phyloP scores from a whole-genome alignment of 768 basidiomycete species.

The Hortiboletus flavorubellus region DNA sequence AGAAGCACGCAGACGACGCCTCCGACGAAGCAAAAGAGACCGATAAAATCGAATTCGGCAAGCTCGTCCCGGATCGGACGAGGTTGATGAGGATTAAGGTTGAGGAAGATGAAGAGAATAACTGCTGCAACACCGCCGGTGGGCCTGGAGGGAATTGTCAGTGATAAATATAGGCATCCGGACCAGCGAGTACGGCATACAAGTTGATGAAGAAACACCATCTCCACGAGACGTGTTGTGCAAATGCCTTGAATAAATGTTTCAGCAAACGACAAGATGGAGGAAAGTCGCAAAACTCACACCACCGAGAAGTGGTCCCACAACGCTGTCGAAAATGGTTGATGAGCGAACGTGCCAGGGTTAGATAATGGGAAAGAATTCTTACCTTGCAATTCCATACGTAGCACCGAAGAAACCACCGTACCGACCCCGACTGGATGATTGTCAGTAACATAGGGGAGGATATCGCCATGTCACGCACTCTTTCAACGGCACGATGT shows the following conservation, averaged over 20 bases:
- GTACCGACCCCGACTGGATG: conserved; percentile 68
- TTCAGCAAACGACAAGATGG: neutral
- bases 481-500: conserved; percentile 81
- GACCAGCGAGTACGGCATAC: conserved; percentile 34
- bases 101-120: conserved; percentile 69
- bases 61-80: conserved; percentile 56
- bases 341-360: neutral
- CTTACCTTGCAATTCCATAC: conserved; percentile 64
- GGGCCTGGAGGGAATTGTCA: conserved; percentile 43
- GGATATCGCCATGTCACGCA: conserved; percentile 31
- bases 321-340: conserved; percentile 39
- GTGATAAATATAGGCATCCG: neutral
- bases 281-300: conserved; percentile 38
- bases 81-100: conserved; percentile 71
- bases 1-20: conserved; percentile 69
- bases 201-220: conserved; percentile 84
- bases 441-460: conserved; percentile 14
- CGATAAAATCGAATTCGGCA: conserved; percentile 69
- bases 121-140: conserved; percentile 64
- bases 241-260: conserved; percentile 43
- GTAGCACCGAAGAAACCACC: conserved; percentile 72
- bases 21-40: conserved; percentile 56
- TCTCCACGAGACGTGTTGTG: conserved; percentile 76
- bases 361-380: neutral
- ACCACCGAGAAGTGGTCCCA: conserved; percentile 81